A percentile compares a stretch with the other conserved stretches of the same genome.
phyloP scores from a whole-genome alignment of 2,329 filamentous ascomycete genomes.

The Cadophora malorum region DNA sequence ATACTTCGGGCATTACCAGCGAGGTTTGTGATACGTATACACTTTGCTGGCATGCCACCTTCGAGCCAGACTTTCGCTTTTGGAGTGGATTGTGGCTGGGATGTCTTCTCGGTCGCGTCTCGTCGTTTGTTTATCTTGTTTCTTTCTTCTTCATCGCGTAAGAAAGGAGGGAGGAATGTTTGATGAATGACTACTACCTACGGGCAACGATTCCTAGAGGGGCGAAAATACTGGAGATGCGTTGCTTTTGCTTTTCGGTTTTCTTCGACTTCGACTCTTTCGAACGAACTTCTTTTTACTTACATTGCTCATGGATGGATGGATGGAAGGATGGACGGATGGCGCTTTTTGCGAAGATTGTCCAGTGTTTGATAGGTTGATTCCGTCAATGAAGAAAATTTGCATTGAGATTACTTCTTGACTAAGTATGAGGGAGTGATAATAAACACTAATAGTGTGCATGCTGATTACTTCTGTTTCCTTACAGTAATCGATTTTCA shows the following conservation, averaged over 20 bases:
- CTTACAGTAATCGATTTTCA: too few species aligned
- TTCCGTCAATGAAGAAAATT: conserved; percentile 23
- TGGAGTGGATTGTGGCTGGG: neutral
- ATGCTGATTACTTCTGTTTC: too few species aligned
- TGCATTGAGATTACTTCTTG: neutral
- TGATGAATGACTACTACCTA: conserved; percentile 25
- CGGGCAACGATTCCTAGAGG: conserved; percentile 17
- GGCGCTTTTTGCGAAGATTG: conserved; percentile 25
- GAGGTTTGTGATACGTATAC: neutral
- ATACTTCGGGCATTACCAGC: conserved; percentile 17
- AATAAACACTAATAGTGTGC: too few species aligned
- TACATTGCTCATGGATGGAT: conserved; percentile 16
- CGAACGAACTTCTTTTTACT: neutral
- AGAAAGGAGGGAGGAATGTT: conserved; percentile 29
- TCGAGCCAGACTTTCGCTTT: neutral
- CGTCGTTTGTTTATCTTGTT: neutral
- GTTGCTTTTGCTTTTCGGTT: conserved; percentile 4
- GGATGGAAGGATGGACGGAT: neutral
- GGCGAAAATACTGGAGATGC: conserved; percentile 20
- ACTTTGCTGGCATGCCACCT: neutral
- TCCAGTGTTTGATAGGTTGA: conserved; percentile 24
- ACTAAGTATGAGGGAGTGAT: neutral
- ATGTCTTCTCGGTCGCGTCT: neutral
- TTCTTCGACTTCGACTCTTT: neutral
- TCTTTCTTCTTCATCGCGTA: conserved; percentile 22